Evolutionary conservation across 2,329 filamentous ascomycete species (phyloP).

Genomic region (Apiospora arundinis): DNA sequence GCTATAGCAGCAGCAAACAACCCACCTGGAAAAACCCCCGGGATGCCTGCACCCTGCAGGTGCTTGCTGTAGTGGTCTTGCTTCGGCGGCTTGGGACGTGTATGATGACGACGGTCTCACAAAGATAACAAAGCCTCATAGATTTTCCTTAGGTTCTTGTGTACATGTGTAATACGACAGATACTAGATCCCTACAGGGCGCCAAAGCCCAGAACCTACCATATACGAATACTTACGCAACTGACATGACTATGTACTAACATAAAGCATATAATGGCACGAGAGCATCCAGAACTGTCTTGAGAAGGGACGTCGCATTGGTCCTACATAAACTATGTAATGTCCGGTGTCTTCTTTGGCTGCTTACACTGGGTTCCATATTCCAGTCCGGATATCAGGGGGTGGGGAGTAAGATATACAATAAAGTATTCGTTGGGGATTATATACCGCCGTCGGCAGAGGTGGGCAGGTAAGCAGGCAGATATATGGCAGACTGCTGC

Average conservation of each 20-base stretch:
- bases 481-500: neutral
- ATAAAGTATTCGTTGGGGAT: neutral
- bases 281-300: neutral
- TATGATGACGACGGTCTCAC: conserved; percentile 18
- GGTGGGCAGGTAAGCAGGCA: neutral
- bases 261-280: neutral
- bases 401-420: neutral
- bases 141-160: conserved; percentile 19
- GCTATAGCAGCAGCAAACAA: conserved; percentile 11
- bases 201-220: neutral
- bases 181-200: conserved; percentile 1
- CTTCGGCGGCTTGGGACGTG: conserved; percentile 4
- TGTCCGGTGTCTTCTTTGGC: neutral
- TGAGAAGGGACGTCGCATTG: neutral
- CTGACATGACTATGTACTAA: neutral
- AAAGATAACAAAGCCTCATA: conserved; percentile 16
- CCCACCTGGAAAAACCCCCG: neutral
- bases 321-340: conserved; percentile 17
- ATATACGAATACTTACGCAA: neutral
- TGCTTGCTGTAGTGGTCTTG: conserved; percentile 8
- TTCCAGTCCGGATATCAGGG: conserved; percentile 9
- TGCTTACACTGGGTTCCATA: conserved; percentile 12
- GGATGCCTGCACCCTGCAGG: neutral
- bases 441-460: conserved; percentile 7
- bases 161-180: conserved; percentile 22